phyloP scores from a whole-genome alignment of 805 yeast species.

The Kodamaea sagamina region DNA sequence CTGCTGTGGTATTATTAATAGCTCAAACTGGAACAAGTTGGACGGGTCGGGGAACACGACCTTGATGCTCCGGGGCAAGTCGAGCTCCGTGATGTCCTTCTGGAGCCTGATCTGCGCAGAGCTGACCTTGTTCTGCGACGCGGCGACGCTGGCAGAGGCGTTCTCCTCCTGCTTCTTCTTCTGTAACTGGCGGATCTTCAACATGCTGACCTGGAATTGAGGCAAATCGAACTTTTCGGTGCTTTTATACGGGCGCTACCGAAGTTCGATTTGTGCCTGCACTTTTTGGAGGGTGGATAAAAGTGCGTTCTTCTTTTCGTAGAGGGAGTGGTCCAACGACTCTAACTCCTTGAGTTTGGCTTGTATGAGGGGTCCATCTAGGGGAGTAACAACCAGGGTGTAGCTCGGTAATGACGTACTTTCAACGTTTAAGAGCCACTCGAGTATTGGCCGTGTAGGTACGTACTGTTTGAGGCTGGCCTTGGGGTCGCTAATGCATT shows the following conservation, averaged over 20 bases:
- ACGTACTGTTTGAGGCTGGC: not conserved
- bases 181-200: constrained; percentile 61
- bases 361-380: not conserved
- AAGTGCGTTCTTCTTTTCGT: not conserved
- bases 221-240: constrained; percentile 1
- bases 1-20: constrained; percentile 63
- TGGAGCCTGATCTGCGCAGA: constrained; percentile 77
- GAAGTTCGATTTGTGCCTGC: not conserved
- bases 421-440: constrained; percentile 19
- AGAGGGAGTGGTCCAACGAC: not conserved
- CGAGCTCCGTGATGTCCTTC: constrained; percentile 71
- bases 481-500: not conserved
- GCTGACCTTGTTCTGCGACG: constrained; percentile 25
- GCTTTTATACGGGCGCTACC: not conserved
- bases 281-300: not conserved
- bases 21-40: constrained; percentile 62
- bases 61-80: constrained; percentile 58
- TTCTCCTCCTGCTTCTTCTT: constrained; percentile 54
- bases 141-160: constrained; percentile 27
- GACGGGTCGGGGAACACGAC: constrained; percentile 52
- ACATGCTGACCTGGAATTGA: constrained; percentile 11
- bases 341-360: not conserved
- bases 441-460: constrained; percentile 5
- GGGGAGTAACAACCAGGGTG: not conserved
- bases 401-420: constrained; percentile 17